A percentile compares a stretch with the other conserved stretches of the same genome.
Evolutionary conservation across 2,329 filamentous ascomycete species (phyloP).

Genomic region (Capronia americana): DNA sequence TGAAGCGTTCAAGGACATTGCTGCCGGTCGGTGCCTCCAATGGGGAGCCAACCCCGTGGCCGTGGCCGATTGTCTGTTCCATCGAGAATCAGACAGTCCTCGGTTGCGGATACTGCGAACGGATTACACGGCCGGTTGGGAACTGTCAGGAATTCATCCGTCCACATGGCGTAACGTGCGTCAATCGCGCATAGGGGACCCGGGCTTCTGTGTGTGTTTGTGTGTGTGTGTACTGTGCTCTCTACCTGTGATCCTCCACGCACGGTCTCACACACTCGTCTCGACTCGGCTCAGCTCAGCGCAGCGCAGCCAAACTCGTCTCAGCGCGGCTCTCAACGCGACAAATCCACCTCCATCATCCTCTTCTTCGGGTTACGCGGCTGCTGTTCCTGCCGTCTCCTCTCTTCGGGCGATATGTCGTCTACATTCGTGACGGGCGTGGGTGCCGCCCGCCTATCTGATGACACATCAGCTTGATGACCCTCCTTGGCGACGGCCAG

Average conservation of each 20-base stretch:
- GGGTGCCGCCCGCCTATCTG: slow-evolving; percentile 38
- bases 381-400: slow-evolving; percentile 46
- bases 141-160: not conserved
- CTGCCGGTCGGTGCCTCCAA: not conserved
- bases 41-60: not conserved
- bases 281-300: not conserved
- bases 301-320: not conserved
- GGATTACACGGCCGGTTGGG: too few species aligned
- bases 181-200: not conserved
- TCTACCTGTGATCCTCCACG: not conserved
- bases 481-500: slow-evolving; percentile 82
- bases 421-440: slow-evolving; percentile 45
- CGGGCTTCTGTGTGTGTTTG: not conserved
- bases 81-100: not conserved
- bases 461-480: slow-evolving; percentile 57
- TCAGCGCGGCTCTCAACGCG: slow-evolving; percentile 7
- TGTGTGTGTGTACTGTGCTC: not conserved
- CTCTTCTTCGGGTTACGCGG: slow-evolving; percentile 55
- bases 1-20: not conserved
- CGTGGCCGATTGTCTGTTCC: not conserved
- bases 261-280: not conserved
- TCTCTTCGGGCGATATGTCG: slow-evolving; percentile 49
- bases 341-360: slow-evolving; percentile 50
- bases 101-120: not conserved
- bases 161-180: not conserved